Percentiles rank a stretch among this genome's conserved stretches.
Evolutionary conservation across 176 grass and related monocot genomes (phyloP).

Genomic region (Ampelocalamus luodianensis): DNA sequence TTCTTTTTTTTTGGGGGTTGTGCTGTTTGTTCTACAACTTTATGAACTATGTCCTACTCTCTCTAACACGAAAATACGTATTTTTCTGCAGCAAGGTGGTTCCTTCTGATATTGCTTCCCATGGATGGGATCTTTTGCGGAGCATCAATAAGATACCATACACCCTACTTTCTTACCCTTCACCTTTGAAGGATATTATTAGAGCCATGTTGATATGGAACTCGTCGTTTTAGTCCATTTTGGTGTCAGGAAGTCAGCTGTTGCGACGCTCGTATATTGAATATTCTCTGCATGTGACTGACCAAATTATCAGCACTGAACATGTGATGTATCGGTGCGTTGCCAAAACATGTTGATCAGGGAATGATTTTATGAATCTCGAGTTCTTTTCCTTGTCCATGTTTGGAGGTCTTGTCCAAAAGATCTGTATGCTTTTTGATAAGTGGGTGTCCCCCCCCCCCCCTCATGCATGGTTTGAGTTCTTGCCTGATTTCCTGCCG

Average conservation of each 20-base stretch:
- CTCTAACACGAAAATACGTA: constrained; percentile 7
- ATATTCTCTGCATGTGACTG: constrained; percentile 25
- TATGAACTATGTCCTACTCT: not conserved
- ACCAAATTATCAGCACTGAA: constrained; percentile 3
- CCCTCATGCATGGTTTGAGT: constrained; percentile 18
- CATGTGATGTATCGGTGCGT: not conserved
- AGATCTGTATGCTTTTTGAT: not conserved
- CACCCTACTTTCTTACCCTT: not conserved
- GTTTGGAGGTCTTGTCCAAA: not conserved
- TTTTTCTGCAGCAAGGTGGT: constrained; percentile 45
- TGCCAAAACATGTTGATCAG: constrained; percentile 17
- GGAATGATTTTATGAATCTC: not conserved
- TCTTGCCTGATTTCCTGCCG: not conserved
- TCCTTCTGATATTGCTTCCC: constrained; percentile 42
- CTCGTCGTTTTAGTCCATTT: not conserved
- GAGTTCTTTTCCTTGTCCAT: too few relatives aligned
- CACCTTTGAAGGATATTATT: constrained; percentile 12
- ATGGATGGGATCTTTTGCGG: not conserved
- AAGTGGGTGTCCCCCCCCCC: too few relatives aligned
- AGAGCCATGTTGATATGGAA: constrained; percentile 39
- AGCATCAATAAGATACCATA: constrained; percentile 48
- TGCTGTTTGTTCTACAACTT: not conserved
- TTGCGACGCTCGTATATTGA: not conserved
- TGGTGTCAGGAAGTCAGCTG: constrained; percentile 21
- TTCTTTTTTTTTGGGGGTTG: not conserved